phyloP scores from a whole-genome alignment of 148 eudicot genomes.

The Nepenthes mirabilis region DNA sequence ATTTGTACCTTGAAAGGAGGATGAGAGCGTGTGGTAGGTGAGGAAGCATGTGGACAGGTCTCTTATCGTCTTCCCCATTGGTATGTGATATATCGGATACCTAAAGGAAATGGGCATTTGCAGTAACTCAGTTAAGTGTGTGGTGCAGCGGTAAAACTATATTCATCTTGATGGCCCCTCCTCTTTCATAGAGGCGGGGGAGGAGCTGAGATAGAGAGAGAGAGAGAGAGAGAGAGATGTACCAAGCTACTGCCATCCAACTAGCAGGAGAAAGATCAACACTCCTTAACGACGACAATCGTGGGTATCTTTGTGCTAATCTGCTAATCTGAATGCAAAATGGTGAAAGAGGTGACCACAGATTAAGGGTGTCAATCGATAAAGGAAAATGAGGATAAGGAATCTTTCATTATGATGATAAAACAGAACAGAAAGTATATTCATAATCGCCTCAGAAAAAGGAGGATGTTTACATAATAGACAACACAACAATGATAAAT shows the following conservation, averaged over 20 bases:
- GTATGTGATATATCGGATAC: constrained; percentile 11
- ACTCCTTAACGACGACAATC: not conserved
- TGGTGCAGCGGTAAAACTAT: too few species aligned
- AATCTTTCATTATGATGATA: too few species aligned
- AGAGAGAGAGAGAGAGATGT: not conserved
- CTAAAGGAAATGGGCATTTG: not conserved
- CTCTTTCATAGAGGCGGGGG: too few species aligned
- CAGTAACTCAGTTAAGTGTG: too few species aligned
- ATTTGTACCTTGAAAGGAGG: constrained; percentile 9
- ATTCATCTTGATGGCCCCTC: too few species aligned
- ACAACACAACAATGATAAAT: too few species aligned
- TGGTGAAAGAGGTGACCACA: too few species aligned
- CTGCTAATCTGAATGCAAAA: not conserved
- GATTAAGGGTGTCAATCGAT: too few species aligned
- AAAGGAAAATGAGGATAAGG: too few species aligned
- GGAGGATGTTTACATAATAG: too few species aligned
- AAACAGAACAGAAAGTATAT: too few species aligned
- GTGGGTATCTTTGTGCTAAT: not conserved
- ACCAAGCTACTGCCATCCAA: constrained; percentile 1
- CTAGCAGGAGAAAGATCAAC: not conserved
- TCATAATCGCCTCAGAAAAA: too few species aligned
- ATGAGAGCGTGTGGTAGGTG: constrained; percentile 12
- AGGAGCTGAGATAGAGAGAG: not conserved
- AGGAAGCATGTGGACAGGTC: constrained; percentile 9
- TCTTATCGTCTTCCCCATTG: constrained; percentile 5